Conservation (phyloP, 306 rosid genomes). For the Fragaria ananassa region DNA sequence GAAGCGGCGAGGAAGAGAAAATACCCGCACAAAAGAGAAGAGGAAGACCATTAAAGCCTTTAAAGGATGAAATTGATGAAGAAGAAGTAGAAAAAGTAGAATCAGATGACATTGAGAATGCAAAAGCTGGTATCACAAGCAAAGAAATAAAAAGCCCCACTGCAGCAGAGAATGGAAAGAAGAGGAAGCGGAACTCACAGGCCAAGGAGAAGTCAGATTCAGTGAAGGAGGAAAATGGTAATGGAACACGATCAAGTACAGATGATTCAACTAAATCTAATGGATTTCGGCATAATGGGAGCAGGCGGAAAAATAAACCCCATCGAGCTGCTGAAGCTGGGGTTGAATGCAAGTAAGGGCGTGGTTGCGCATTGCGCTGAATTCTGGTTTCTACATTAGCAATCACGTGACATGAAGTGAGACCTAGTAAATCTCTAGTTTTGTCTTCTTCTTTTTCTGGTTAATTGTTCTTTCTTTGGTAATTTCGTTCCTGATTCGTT, state of each 20-base stretch:
- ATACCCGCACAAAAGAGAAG: conserved; percentile 51
- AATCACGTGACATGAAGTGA: conserved; percentile 38
- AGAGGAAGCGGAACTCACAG: conserved; percentile 41
- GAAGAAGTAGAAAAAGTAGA: conserved; percentile 43
- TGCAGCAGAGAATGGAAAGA: conserved; percentile 48
- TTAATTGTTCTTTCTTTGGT: conserved; percentile 34
- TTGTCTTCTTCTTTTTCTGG: conserved; percentile 37
- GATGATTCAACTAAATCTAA: conserved; percentile 41
- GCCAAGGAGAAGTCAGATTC: conserved; percentile 42
- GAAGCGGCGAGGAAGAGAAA: conserved; percentile 52
- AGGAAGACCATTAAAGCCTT: conserved; percentile 51
- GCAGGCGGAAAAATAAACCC: conserved; percentile 84
- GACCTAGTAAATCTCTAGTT: conserved; percentile 44
- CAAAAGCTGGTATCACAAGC: conserved; percentile 22
- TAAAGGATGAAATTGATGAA: conserved; percentile 47
- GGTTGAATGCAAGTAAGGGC: conserved; percentile 73
- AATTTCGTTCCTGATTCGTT: conserved; percentile 19
- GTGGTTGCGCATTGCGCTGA: conserved; percentile 31
- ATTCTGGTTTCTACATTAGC: conserved; percentile 35
- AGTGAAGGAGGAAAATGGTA: conserved; percentile 42
- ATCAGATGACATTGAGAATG: conserved; percentile 38
- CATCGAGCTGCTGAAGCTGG: conserved; percentile 91
- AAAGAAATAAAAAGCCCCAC: conserved; percentile 34
- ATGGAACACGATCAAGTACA: conserved; percentile 31
- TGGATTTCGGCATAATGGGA: conserved; percentile 78